Evolutionary conservation across 805 yeast species (phyloP).

Genomic region (Candida silvatica): DNA sequence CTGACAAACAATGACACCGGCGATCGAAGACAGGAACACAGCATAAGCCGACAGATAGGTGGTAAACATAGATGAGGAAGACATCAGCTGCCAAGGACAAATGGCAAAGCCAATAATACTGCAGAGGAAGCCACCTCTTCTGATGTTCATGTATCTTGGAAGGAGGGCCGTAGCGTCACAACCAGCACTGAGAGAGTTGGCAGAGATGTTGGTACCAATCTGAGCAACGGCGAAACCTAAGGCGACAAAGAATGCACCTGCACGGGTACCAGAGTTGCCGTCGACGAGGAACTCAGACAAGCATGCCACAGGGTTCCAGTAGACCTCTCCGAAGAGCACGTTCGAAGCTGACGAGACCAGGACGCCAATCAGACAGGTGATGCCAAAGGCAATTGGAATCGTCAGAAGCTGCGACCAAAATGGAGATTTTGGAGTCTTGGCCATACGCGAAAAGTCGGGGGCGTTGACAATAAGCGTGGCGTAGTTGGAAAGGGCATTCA

Average conservation of each 20-base stretch:
- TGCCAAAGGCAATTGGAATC: conserved; percentile 69
- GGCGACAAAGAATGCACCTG: conserved; percentile 72
- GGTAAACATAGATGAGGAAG: conserved; percentile 65
- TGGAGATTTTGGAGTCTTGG: conserved; percentile 45
- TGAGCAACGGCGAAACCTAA: conserved; percentile 68
- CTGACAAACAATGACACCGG: conserved; percentile 67
- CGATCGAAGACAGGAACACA: conserved; percentile 74
- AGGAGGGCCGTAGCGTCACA: conserved; percentile 62
- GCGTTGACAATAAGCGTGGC: conserved; percentile 85
- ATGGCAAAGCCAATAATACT: conserved; percentile 62
- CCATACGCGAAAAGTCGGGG: conserved; percentile 84
- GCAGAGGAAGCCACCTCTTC: conserved; percentile 77
- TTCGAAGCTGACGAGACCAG: conserved; percentile 75
- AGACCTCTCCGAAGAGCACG: conserved; percentile 54
- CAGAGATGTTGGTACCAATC: conserved; percentile 69
- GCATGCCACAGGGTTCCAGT: conserved; percentile 83
- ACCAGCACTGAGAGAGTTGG: conserved; percentile 64
- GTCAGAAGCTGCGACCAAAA: conserved; percentile 53
- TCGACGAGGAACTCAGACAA: conserved; percentile 53
- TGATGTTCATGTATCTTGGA: conserved; percentile 58
- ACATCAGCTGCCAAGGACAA: conserved; percentile 77
- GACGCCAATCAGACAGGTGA: conserved; percentile 81
- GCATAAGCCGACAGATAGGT: conserved; percentile 76
- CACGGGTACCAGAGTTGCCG: conserved; percentile 52
- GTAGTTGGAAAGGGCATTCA: conserved; percentile 80